These are phyloP conservation scores for Cercospora zeina DNA, from an alignment of 2,329 filamentous ascomycete genomes.

Conservation along the genomic window DNA sequence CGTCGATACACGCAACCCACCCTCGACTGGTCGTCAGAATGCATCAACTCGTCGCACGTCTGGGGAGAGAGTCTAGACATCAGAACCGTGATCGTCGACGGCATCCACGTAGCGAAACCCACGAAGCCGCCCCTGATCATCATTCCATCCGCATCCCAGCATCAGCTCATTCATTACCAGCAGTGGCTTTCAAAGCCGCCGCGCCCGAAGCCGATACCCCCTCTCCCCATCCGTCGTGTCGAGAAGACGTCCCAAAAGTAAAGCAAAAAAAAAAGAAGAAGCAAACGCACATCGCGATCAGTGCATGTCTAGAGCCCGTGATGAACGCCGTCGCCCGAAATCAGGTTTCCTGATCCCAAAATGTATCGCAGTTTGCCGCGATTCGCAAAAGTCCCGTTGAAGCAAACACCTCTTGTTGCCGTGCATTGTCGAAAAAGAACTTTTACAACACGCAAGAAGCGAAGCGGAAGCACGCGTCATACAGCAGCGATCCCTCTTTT, in stretches of 20 bases:
- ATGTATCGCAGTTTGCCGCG: conserved; percentile 14
- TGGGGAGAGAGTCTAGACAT: conserved; percentile 18
- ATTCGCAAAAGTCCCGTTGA: conserved; percentile 3
- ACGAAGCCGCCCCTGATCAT: conserved; percentile 19
- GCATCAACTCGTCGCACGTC: conserved; percentile 16
- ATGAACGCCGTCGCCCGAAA: conserved; percentile 23
- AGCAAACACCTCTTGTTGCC: conserved; percentile 18
- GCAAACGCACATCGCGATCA: conserved; percentile 24
- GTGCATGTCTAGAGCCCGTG: conserved; percentile 20
- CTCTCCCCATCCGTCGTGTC: background rate
- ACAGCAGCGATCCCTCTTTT: conserved; percentile 16
- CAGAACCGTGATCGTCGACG: conserved; percentile 12
- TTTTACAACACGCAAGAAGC: conserved; percentile 20
- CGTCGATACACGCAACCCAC: conserved; percentile 2
- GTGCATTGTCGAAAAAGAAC: conserved; percentile 18
- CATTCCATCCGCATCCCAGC: conserved; percentile 7
- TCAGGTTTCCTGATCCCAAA: conserved; percentile 14
- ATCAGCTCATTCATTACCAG: conserved; percentile 1
- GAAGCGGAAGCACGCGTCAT: conserved; percentile 10
- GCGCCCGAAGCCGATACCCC: conserved; percentile 7
- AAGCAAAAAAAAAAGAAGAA: conserved; percentile 21
- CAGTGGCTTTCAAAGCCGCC: conserved; percentile 9
- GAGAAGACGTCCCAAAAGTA: conserved; percentile 14
- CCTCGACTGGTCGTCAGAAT: conserved; percentile 12
- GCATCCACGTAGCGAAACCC: conserved; percentile 9